Evolutionary conservation across 2,329 filamentous ascomycete species (phyloP).

Genomic region (Diplocarpon rosae): DNA sequence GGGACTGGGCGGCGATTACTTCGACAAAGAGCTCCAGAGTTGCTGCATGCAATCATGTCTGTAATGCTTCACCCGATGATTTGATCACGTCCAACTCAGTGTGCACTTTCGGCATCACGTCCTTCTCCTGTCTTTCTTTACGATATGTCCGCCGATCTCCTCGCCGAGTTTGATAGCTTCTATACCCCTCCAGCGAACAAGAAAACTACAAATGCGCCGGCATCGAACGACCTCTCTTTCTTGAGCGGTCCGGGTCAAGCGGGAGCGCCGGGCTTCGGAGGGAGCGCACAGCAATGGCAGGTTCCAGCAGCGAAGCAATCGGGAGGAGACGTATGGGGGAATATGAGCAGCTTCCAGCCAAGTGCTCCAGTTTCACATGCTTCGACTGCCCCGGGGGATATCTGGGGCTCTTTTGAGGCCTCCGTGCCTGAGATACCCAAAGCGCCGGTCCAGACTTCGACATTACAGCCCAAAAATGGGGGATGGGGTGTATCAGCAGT

Average conservation of each 20-base stretch:
- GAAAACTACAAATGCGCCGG: constrained; percentile 17
- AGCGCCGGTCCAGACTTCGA: constrained; percentile 1
- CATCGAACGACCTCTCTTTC: constrained; percentile 19
- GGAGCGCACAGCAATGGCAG: constrained; percentile 13
- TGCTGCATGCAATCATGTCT: background rate
- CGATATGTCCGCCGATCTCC: constrained; percentile 53
- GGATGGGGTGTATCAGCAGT: constrained; percentile 2
- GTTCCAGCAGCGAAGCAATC: constrained; percentile 3
- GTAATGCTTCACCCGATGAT: background rate
- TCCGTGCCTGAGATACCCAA: constrained; percentile 5
- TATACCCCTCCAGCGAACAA: constrained; percentile 29
- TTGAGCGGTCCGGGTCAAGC: constrained; percentile 8
- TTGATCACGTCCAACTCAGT: background rate
- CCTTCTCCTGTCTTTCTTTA: background rate
- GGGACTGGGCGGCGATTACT: too few species aligned
- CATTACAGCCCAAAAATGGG: constrained; percentile 8
- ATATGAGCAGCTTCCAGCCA: constrained; percentile 14
- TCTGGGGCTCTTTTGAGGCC: constrained; percentile 24
- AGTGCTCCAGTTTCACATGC: constrained; percentile 3
- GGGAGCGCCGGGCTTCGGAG: constrained; percentile 2
- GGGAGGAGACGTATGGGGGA: constrained; percentile 20
- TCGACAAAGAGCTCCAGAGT: background rate
- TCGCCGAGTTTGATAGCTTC: constrained; percentile 48
- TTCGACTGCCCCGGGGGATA: constrained; percentile 16
- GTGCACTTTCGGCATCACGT: background rate